Evolutionary conservation across 176 grass and related monocot species (phyloP).

Genomic region (Musa beccarii): DNA sequence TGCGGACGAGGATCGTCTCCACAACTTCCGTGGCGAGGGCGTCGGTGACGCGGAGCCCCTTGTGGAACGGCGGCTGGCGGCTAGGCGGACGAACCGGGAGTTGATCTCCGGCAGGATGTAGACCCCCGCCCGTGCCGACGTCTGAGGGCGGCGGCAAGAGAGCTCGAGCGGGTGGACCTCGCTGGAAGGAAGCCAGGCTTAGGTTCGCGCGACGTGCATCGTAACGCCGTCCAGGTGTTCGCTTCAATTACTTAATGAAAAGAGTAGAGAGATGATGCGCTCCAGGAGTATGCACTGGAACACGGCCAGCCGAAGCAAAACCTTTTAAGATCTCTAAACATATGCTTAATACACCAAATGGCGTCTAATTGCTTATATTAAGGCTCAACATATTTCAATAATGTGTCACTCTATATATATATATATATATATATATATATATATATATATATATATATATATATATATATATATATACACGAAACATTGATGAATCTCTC

Average conservation of each 20-base stretch:
- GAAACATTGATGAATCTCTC: too few relatives aligned
- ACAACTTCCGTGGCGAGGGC: slow-evolving; percentile 68
- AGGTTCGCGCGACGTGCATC: slow-evolving; percentile 9
- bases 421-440: too few relatives aligned
- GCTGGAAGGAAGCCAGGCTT: background rate
- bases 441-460: too few relatives aligned
- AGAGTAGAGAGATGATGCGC: background rate
- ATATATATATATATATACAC: too few relatives aligned
- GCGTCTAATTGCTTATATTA: too few relatives aligned
- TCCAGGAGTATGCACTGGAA: too few relatives aligned
- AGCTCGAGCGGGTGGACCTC: background rate
- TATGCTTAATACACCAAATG: too few relatives aligned
- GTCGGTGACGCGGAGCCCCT: slow-evolving; percentile 72
- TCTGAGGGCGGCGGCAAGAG: background rate
- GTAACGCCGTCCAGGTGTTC: background rate
- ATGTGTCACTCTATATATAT: too few relatives aligned
- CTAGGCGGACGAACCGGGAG: slow-evolving; percentile 45
- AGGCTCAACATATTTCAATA: too few relatives aligned
- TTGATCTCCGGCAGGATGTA: slow-evolving; percentile 73
- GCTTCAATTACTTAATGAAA: background rate
- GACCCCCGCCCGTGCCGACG: slow-evolving; percentile 30
- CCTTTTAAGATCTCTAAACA: too few relatives aligned
- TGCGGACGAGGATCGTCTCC: slow-evolving; percentile 75
- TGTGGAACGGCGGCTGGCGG: slow-evolving; percentile 52
- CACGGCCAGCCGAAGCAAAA: too few relatives aligned